These are phyloP conservation scores for Plasmodium yoelii DNA, from an alignment of 169 alveolate species.

Conservation along the genomic window DNA sequence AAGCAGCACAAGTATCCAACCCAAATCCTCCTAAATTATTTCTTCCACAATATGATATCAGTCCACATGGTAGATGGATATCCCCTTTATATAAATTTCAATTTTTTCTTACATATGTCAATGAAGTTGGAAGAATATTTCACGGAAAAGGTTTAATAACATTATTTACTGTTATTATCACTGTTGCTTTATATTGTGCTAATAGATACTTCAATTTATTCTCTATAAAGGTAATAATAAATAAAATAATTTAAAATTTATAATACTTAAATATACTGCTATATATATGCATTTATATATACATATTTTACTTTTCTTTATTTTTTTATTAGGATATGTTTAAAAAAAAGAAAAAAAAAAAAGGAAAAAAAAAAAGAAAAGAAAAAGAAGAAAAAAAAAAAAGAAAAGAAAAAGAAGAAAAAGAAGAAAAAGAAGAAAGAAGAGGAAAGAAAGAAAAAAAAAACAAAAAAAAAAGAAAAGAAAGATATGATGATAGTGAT, in stretches of 20 bases:
- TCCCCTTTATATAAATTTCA: conserved; percentile 40
- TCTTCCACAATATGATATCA: not conserved
- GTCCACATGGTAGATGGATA: conserved; percentile 27
- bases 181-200: not conserved
- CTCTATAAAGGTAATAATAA: too few species aligned
- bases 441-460: not conserved
- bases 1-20: too few species aligned
- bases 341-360: too few species aligned
- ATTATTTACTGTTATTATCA: not conserved
- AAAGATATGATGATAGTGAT: too few species aligned
- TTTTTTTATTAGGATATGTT: too few species aligned
- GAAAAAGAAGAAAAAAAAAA: not conserved
- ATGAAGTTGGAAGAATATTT: conserved; percentile 2
- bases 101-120: conserved; percentile 17
- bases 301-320: too few species aligned
- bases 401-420: not conserved
- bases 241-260: too few species aligned
- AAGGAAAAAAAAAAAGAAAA: too few species aligned
- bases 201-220: too few species aligned
- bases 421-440: not conserved
- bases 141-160: not conserved
- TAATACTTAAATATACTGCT: too few species aligned
- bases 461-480: not conserved
- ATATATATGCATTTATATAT: too few species aligned
- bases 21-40: too few species aligned